These are phyloP conservation scores for Ogataea hybrid DNA, from an alignment of 1,139 yeast species.

Conservation along the genomic window DNA sequence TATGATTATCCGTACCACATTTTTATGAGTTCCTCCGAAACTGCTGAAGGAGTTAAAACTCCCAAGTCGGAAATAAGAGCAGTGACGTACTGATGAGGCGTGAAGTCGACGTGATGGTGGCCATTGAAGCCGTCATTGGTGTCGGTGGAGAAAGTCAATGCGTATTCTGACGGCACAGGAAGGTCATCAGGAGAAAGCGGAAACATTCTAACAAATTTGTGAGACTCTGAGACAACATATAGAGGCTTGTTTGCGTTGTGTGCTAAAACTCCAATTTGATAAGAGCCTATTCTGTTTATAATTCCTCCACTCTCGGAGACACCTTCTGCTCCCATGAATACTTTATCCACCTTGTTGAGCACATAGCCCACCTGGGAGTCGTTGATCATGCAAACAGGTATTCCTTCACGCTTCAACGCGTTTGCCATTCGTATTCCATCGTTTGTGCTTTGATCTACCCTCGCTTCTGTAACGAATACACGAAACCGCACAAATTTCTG, in stretches of 20 bases:
- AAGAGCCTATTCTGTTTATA: conserved; percentile 92
- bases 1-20: conserved; percentile 92
- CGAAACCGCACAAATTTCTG: conserved; percentile 74
- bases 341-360: conserved; percentile 87
- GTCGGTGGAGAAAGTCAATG: conserved; percentile 42
- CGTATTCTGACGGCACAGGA: conserved; percentile 43
- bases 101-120: conserved; percentile 64
- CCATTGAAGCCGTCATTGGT: conserved; percentile 32
- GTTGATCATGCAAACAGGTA: conserved; percentile 88
- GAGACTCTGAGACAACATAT: conserved; percentile 92
- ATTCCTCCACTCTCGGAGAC: conserved; percentile 99
- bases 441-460: conserved; percentile 59
- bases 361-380: conserved; percentile 95
- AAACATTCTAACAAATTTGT: conserved; percentile 93
- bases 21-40: conserved; percentile 93
- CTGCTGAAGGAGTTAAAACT: conserved; percentile 95
- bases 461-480: conserved; percentile 89
- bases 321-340: conserved; percentile 97
- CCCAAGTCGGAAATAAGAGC: conserved; percentile 97
- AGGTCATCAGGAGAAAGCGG: conserved; percentile 93
- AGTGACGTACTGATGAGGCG: conserved; percentile 94
- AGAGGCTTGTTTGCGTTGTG: conserved; percentile 88
- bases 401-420: conserved; percentile 65
- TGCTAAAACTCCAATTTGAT: conserved; percentile 92
- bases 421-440: conserved; percentile 79